Conservation (phyloP, 441 rosid genomes). For the Erodium moschatum region DNA sequence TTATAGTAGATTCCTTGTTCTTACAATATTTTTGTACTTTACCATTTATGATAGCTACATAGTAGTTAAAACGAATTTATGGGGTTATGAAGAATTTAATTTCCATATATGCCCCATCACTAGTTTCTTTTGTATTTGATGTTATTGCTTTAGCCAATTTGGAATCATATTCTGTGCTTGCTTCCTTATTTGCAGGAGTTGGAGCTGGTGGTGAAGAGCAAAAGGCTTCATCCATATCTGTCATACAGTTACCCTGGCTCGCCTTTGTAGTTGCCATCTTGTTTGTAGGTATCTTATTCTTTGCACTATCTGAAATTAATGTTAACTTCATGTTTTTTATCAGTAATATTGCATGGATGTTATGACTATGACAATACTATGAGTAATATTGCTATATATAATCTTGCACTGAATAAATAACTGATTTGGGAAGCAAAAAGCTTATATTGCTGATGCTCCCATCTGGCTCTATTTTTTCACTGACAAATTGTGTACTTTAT, state of each 20-base stretch:
- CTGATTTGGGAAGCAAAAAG: not conserved
- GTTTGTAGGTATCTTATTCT: conserved; percentile 93
- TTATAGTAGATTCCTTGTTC: not conserved
- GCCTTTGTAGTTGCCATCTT: conserved; percentile 63
- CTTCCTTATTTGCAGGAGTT: conserved; percentile 49
- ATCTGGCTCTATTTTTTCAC: not conserved
- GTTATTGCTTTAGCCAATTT: conserved; percentile 10
- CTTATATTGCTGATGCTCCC: not conserved
- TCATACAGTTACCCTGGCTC: conserved; percentile 79
- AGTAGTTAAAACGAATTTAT: not conserved
- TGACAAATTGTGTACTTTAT: too few species aligned
- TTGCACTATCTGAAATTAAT: conserved; percentile 20
- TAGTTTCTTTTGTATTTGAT: not conserved
- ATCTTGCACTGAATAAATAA: not conserved
- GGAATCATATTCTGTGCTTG: conserved; percentile 11
- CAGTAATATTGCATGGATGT: not conserved
- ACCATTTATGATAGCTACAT: not conserved
- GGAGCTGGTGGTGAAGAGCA: conserved; percentile 99
- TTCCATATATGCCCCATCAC: not conserved
- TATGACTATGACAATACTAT: not conserved
- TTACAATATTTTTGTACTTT: not conserved
- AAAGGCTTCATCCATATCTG: conserved; percentile 58
- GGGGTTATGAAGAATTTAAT: conserved; percentile 11
- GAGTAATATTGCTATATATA: not conserved
- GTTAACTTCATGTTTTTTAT: not conserved